Base-by-base conservation (phyloP, 2,329 filamentous ascomycete species). In the Venturia pyrina region DNA sequence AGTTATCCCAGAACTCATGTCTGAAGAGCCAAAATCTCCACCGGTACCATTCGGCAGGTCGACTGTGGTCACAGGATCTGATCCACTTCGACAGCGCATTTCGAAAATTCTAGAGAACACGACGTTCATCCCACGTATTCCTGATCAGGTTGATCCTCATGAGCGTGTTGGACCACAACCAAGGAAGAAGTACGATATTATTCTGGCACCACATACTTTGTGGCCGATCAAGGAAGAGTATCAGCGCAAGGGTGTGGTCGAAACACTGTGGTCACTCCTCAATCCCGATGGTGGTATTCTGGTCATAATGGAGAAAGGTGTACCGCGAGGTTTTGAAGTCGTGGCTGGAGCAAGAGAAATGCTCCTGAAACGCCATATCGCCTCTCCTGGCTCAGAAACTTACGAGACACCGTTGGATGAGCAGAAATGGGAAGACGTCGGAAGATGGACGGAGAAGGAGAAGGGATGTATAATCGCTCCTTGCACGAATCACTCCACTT, bases 291-390 rank as follows among this genome's bases (percentile, higher is more conserved):
- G 93, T 1, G 95, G 95, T 44, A 84, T 99, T 17, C 81, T 99
- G 5, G 85, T 98, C 62, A 78, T 98, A 3, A 79, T 97, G 28
- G 95, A 99, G 75, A 98, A 97, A 75, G 95, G 92, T 0, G 85
- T 96, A 15, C 90, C 92, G 15, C 86, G 91, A 56, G 95, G 95
- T 0, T 99, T 99, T 70, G 95, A 98, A 75, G 90, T 91, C 17
- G 86, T 99, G 50, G 93, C 91, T 13, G 89, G 89, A 61, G 92
- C 93, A 6, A 87, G 95, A 62, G 84, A 92, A 53, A 86, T 90
- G 67, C 79, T 99, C 0, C 81, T 98, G 0, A 85, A 89, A 68
- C 86, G 89, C 57, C 87, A 90, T 73, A 89, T 96, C 66, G 78
- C 86, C 15, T 86, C 86, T 17, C 87, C 88, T 0, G 80, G 78